Percentiles rank a stretch among this genome's conserved stretches.
Conservation (phyloP, 371 early-diverging fungal species). For the Lichtheimia ornata region DNA sequence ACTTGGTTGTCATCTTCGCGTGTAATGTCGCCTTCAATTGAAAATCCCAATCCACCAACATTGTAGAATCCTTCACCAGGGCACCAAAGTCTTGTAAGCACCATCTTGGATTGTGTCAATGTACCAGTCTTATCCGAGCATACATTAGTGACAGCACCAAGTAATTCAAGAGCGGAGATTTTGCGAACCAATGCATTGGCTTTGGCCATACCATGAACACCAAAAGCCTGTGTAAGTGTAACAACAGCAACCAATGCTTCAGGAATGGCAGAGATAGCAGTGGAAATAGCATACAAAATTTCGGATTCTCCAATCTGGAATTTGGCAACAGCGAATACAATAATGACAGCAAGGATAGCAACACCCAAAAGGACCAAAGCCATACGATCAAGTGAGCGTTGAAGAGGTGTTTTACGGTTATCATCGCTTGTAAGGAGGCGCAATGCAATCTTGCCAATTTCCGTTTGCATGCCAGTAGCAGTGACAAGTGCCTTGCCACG, state of each 20-base stretch:
- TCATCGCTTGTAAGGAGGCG: slow-evolving; percentile 74
- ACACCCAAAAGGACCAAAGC: slow-evolving; percentile 59
- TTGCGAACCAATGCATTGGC: slow-evolving; percentile 87
- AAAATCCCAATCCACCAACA: slow-evolving; percentile 63
- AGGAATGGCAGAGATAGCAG: slow-evolving; percentile 94
- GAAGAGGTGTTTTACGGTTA: slow-evolving; percentile 70
- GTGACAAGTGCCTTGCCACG: slow-evolving; percentile 76
- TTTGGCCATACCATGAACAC: slow-evolving; percentile 88
- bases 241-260: slow-evolving; percentile 93
- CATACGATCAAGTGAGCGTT: slow-evolving; percentile 67
- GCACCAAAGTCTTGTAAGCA: slow-evolving; percentile 73
- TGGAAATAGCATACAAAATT: slow-evolving; percentile 75
- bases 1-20: slow-evolving; percentile 18
- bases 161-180: slow-evolving; percentile 85
- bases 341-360: slow-evolving; percentile 50
- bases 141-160: slow-evolving; percentile 90
- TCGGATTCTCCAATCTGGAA: slow-evolving; percentile 64
- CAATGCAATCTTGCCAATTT: slow-evolving; percentile 90
- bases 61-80: slow-evolving; percentile 65
- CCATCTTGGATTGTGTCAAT: slow-evolving; percentile 92
- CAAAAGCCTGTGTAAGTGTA: slow-evolving; percentile 90
- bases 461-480: slow-evolving; percentile 82
- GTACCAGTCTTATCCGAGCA: slow-evolving; percentile 98
- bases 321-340: slow-evolving; percentile 54
- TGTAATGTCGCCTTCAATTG: slow-evolving; percentile 37